Evolutionary conservation across 2,329 filamentous ascomycete genomes (phyloP).

Genomic region (Sphaceloma murrayae): DNA sequence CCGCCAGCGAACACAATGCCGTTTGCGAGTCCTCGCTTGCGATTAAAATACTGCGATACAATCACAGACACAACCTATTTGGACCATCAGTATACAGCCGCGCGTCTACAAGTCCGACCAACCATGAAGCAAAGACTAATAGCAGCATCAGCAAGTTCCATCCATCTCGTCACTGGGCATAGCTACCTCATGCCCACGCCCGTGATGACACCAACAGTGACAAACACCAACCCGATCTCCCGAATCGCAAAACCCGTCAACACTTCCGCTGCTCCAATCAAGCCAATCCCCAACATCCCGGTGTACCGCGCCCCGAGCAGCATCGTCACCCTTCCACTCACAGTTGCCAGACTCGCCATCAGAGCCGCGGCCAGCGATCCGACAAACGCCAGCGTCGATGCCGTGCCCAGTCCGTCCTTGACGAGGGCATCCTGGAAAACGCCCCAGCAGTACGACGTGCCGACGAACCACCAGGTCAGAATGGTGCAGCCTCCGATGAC

Average conservation of each 20-base stretch:
- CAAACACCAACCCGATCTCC: slow-evolving; percentile 41
- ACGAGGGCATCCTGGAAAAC: slow-evolving; percentile 51
- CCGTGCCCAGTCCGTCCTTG: slow-evolving; percentile 37
- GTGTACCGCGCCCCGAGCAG: slow-evolving; percentile 41
- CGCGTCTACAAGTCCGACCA: not conserved
- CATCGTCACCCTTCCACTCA: slow-evolving; percentile 44
- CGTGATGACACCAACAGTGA: slow-evolving; percentile 39
- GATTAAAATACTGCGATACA: slow-evolving; percentile 32
- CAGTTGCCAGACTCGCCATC: slow-evolving; percentile 44
- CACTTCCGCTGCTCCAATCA: slow-evolving; percentile 44
- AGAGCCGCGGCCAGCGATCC: slow-evolving; percentile 45
- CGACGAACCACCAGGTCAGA: slow-evolving; percentile 33
- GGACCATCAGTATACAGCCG: not conserved
- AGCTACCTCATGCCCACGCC: slow-evolving; percentile 33
- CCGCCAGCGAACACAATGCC: slow-evolving; percentile 39
- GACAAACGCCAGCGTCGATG: slow-evolving; percentile 50
- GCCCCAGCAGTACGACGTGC: slow-evolving; percentile 51
- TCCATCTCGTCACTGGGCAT: not conserved
- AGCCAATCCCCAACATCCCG: slow-evolving; percentile 40
- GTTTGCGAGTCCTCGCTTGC: slow-evolving; percentile 39
- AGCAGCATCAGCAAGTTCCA: not conserved
- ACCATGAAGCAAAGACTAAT: slow-evolving; percentile 13
- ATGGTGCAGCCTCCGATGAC: slow-evolving; percentile 17
- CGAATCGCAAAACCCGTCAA: slow-evolving; percentile 39
- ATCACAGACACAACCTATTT: slow-evolving; percentile 2